Base-by-base conservation (phyloP, 768 basidiomycete species). In the Kwoniella mangroviensis region DNA sequence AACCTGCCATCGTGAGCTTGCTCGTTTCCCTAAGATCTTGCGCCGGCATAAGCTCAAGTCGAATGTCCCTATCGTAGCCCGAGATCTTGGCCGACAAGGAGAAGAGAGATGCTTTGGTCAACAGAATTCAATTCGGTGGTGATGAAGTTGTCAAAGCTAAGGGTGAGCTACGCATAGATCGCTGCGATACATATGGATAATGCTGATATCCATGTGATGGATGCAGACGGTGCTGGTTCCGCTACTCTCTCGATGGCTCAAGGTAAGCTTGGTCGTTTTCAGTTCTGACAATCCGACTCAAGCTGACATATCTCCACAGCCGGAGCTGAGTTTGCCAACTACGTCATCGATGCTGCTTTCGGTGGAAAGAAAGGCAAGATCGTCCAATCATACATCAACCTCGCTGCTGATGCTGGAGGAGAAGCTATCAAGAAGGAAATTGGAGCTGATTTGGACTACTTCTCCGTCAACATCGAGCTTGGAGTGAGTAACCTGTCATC, bases 121-220 rank as follows among this genome's bases (percentile, higher is more conserved):
- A 96, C 86, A 89, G 96, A 67, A 98, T 98, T 82, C 96, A 99
- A 83, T 98, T 89, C 76, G 96, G 96, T 82, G 96, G 96, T 85
- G 96, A 99, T 79, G 95, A 98, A 85, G 95, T 98, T 73, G 96
- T 98, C 81, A 90, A 97, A 87, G 95, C 95, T 61, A 98, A 98
- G 88, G 81, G 75, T 79, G 42, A 52, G 77, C 58, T n/a, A 42
- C 34, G 19, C 49, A 60, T 22, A 56, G 11, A 17, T 5, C 55
- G 24, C 4, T 17, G 4, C n/a, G 19, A 28, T 28, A 28, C 12
- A 17, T 17, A 17, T 11, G 34, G 34, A 34, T 34, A 34, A 55
- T 43, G 64, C 72, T 72, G 52, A 73, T 63, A 10, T 28, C 21
- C 4, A 53, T 51, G 4, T 17, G 34, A 4, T 34, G 34, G 34